A percentile compares a stretch with the other conserved stretches of the same genome.
phyloP scores from a whole-genome alignment of 2,329 filamentous ascomycete species.

The Dactylellina drechsleri region DNA sequence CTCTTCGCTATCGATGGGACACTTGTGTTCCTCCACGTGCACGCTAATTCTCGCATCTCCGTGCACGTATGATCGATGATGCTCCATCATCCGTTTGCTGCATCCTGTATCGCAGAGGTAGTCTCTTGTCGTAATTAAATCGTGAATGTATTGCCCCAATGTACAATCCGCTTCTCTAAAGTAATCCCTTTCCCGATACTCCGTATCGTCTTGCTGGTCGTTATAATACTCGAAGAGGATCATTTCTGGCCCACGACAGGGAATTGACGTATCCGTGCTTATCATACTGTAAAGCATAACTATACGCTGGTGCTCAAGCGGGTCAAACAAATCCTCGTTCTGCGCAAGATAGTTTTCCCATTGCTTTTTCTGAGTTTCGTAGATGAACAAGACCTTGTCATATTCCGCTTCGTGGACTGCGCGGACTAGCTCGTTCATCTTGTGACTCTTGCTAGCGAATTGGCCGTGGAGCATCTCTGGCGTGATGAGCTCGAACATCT shows the following conservation, averaged over 20 bases:
- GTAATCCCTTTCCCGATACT: constrained; percentile 71
- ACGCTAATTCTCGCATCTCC: constrained; percentile 93
- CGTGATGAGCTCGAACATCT: constrained; percentile 83
- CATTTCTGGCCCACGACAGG: constrained; percentile 89
- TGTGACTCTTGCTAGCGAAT: constrained; percentile 73
- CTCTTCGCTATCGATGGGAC: constrained; percentile 72
- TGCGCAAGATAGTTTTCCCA: constrained; percentile 96
- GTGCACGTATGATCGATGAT: constrained; percentile 96
- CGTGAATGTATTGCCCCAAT: constrained; percentile 92
- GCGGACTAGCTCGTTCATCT: constrained; percentile 91
- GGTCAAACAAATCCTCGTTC: constrained; percentile 89
- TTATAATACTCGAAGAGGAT: constrained; percentile 93
- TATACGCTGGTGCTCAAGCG: constrained; percentile 95
- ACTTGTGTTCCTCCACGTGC: constrained; percentile 80
- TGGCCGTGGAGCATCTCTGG: constrained; percentile 94
- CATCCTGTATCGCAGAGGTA: constrained; percentile 85
- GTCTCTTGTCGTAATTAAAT: constrained; percentile 79
- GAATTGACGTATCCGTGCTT: constrained; percentile 91
- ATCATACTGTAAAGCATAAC: constrained; percentile 93
- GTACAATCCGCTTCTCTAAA: constrained; percentile 78
- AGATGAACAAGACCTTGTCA: constrained; percentile 91
- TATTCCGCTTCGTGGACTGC: constrained; percentile 97
- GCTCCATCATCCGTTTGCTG: constrained; percentile 86
- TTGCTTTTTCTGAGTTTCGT: constrained; percentile 90
- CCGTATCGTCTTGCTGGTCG: constrained; percentile 73